A percentile compares a stretch with the other conserved stretches of the same genome.
Evolutionary conservation across 1,284 basidiomycete species (phyloP).

Genomic region (Cryptococcus sp.): DNA sequence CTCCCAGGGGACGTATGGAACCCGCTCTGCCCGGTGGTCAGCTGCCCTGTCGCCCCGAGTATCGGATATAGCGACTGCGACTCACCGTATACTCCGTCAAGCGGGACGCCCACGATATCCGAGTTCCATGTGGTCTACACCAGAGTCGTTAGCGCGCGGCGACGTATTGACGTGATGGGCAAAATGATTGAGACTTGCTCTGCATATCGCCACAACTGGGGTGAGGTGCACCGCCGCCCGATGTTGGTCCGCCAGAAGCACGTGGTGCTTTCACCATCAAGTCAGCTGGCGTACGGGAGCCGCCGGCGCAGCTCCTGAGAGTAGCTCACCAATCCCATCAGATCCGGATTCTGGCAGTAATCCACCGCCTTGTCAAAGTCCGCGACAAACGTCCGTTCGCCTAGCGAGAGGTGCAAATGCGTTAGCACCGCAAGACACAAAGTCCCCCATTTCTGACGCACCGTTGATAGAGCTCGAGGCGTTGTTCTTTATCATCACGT

Average conservation of each 20-base stretch:
- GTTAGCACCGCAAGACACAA: slow-evolving; percentile 6
- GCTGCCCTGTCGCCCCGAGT: slow-evolving; percentile 46
- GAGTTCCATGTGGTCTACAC: slow-evolving; percentile 27
- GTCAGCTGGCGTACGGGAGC: not conserved
- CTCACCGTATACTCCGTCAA: slow-evolving; percentile 38
- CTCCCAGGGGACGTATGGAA: slow-evolving; percentile 36
- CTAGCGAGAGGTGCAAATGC: slow-evolving; percentile 35
- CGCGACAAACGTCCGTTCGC: slow-evolving; percentile 33
- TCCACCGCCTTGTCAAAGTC: slow-evolving; percentile 36
- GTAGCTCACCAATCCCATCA: slow-evolving; percentile 31
- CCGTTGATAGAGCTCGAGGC: too few species aligned
- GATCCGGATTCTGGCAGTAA: slow-evolving; percentile 39
- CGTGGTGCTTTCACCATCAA: slow-evolving; percentile 24
- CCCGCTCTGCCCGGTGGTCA: slow-evolving; percentile 36
- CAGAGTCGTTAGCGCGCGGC: slow-evolving; percentile 21
- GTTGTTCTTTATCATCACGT: too few species aligned
- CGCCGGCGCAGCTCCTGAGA: slow-evolving; percentile 10
- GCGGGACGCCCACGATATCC: slow-evolving; percentile 38
- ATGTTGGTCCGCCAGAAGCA: slow-evolving; percentile 20
- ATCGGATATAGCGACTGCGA: not conserved
- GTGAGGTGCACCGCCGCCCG: slow-evolving; percentile 17
- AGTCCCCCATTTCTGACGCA: too few species aligned
- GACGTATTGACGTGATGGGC: slow-evolving; percentile 28
- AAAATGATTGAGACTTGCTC: slow-evolving; percentile 11
- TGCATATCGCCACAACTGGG: slow-evolving; percentile 29